phyloP scores from a whole-genome alignment of 768 basidiomycete genomes.

The Polyporus arcularius region DNA sequence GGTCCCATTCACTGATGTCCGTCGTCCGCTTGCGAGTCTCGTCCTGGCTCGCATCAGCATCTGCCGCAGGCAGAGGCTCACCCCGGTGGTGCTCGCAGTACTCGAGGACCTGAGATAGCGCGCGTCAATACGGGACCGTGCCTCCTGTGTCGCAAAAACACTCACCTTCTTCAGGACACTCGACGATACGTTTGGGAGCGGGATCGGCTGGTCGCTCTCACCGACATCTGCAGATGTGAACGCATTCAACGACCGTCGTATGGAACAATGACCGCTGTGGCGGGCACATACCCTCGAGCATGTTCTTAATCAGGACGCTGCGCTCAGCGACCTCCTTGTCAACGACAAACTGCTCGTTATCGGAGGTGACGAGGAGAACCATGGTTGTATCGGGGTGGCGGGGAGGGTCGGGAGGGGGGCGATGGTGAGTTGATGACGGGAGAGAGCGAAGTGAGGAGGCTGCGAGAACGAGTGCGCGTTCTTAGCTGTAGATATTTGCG shows the following conservation, averaged over 20 bases:
- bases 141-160: not conserved
- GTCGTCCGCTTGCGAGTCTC: constrained; percentile 98
- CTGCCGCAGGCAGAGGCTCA: constrained; percentile 90
- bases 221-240: constrained; percentile 69
- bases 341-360: constrained; percentile 91
- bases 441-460: not conserved
- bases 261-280: not conserved
- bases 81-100: constrained; percentile 99
- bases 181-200: constrained; percentile 91
- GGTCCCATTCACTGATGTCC: constrained; percentile 99
- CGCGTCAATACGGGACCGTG: not conserved
- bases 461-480: constrained; percentile 11
- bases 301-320: constrained; percentile 97
- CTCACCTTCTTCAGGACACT: constrained; percentile 89
- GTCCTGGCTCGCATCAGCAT: constrained; percentile 80
- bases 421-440: constrained; percentile 20
- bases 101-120: constrained; percentile 76
- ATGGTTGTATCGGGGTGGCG: constrained; percentile 42
- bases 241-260: not conserved
- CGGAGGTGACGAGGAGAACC: constrained; percentile 91
- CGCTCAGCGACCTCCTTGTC: constrained; percentile 96
- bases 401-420: constrained; percentile 7
- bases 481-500: constrained; percentile 12
- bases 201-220: constrained; percentile 92
- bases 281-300: constrained; percentile 84